A percentile compares a stretch with the other conserved stretches of the same genome.
These are phyloP conservation scores for Amaranthus palmeri DNA, from an alignment of 148 eudicot species.

Conservation along the genomic window DNA sequence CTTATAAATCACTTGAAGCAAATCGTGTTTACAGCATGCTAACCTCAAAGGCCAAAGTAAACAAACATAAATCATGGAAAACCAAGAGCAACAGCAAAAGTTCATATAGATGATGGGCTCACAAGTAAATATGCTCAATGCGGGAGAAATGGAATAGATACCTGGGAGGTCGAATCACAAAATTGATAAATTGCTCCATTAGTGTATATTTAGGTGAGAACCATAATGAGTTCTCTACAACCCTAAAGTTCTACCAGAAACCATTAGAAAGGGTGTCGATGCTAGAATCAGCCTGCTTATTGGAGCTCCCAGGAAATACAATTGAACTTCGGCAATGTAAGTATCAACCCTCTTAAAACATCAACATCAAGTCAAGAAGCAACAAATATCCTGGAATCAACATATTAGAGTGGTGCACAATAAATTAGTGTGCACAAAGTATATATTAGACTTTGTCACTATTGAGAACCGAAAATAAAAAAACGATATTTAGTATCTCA, in stretches of 20 bases:
- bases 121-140: neutral
- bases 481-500: too few species aligned
- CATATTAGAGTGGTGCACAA: neutral
- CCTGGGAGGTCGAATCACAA: slow-evolving; percentile 89
- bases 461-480: too few species aligned
- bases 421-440: too few species aligned
- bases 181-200: slow-evolving; percentile 76
- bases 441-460: too few species aligned
- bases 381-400: neutral
- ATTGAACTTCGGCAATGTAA: neutral
- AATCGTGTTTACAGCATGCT: too few species aligned
- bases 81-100: neutral
- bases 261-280: neutral
- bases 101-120: neutral
- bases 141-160: slow-evolving; percentile 18
- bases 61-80: too few species aligned
- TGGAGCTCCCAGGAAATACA: neutral
- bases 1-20: too few species aligned
- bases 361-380: neutral
- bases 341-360: neutral
- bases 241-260: neutral
- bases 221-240: neutral
- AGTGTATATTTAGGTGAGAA: slow-evolving; percentile 4
- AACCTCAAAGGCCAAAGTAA: too few species aligned
- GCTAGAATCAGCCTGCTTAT: neutral